Percentiles rank a stretch among this genome's conserved stretches.
phyloP scores from a whole-genome alignment of 1,284 basidiomycete genomes.

The Austroboletus niveus region DNA sequence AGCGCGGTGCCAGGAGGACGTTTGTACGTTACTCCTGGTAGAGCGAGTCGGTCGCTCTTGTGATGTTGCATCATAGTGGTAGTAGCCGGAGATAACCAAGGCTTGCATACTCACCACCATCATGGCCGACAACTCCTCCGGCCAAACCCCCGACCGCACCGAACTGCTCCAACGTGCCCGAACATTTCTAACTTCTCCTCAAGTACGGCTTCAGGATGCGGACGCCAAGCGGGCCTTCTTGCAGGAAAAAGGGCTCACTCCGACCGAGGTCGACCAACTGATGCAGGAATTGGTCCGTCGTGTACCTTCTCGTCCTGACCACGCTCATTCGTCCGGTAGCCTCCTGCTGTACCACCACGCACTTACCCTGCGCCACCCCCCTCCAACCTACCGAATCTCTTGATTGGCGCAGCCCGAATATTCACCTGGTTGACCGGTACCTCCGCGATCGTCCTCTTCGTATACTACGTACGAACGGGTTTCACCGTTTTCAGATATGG shows the following conservation, averaged over 20 bases:
- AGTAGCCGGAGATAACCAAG: no score
- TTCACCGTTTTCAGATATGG: background rate
- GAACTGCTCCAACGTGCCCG: constrained; percentile 61
- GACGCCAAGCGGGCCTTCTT: constrained; percentile 64
- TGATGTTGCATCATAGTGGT: background rate
- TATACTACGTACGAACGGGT: constrained; percentile 56
- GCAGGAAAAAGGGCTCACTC: constrained; percentile 65
- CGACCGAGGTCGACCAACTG: constrained; percentile 58
- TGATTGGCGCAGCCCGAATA: constrained; percentile 58
- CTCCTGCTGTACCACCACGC: constrained; percentile 58
- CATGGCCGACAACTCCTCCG: background rate
- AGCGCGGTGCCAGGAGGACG: background rate
- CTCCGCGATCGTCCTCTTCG: constrained; percentile 51
- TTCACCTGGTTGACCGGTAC: constrained; percentile 68
- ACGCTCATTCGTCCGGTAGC: constrained; percentile 35
- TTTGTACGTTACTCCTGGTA: constrained; percentile 9
- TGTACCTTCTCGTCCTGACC: background rate
- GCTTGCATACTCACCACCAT: background rate
- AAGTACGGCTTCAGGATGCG: constrained; percentile 57
- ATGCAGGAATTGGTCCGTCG: constrained; percentile 51
- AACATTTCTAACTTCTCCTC: constrained; percentile 62
- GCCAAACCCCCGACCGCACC: constrained; percentile 29
- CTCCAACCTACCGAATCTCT: constrained; percentile 63
- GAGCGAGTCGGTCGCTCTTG: background rate
- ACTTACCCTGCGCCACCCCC: constrained; percentile 71